Evolutionary conservation across 305 asterid genomes (phyloP).

Genomic region (Solanum chacoense): DNA sequence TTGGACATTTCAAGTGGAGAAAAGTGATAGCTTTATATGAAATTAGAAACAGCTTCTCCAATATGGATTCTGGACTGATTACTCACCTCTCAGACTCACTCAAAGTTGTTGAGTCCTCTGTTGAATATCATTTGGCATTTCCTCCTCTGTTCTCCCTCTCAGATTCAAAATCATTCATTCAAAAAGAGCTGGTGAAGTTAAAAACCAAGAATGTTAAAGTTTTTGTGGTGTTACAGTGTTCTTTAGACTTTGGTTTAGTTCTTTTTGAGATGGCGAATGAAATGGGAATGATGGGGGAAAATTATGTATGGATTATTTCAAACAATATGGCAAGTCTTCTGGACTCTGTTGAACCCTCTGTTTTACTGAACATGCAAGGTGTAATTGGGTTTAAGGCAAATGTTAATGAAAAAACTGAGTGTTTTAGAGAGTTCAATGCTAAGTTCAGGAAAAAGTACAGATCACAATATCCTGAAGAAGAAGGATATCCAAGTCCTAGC

Average conservation of each 20-base stretch:
- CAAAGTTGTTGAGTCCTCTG: conserved; percentile 14
- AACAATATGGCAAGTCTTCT: conserved; percentile 39
- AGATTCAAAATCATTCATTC: conserved; percentile 11
- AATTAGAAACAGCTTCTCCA: conserved; percentile 12
- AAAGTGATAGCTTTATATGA: conserved; percentile 33
- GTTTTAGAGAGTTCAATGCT: conserved; percentile 22
- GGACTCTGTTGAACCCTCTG: conserved; percentile 35
- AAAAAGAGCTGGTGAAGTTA: conserved; percentile 24
- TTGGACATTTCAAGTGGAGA: conserved; percentile 43
- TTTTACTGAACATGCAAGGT: conserved; percentile 43
- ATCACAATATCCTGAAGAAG: conserved; percentile 28
- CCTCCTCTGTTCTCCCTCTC: conserved; percentile 22
- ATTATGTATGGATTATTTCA: conserved; percentile 52
- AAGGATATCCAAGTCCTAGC: conserved; percentile 31
- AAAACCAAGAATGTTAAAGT: conserved; percentile 16
- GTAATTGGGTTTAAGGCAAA: conserved; percentile 40
- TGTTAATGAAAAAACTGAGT: neutral
- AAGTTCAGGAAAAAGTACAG: conserved; percentile 26
- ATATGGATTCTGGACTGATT: conserved; percentile 17
- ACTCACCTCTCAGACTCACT: conserved; percentile 32
- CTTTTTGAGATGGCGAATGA: conserved; percentile 39
- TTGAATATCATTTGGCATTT: conserved; percentile 28
- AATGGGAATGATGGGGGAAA: conserved; percentile 46
- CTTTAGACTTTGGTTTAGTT: conserved; percentile 30
- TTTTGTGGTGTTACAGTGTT: conserved; percentile 29